Conservation (phyloP, 1,284 basidiomycete species). For the Irpex sp. region DNA sequence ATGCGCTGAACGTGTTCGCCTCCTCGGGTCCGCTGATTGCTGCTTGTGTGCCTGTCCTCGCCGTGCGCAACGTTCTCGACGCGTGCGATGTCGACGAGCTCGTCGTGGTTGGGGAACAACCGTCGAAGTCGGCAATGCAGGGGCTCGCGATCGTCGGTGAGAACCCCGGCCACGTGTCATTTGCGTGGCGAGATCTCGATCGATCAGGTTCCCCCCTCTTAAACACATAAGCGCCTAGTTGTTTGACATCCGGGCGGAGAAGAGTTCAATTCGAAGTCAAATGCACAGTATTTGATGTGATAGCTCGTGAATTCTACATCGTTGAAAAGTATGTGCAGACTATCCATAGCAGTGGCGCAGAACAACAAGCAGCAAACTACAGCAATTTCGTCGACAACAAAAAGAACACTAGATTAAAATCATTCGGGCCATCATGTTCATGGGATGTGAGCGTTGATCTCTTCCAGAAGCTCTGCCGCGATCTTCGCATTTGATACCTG, state of each 20-base stretch:
- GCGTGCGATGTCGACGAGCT: too few relatives aligned
- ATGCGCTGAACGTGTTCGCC: not conserved
- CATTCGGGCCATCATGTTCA: conserved; percentile 8
- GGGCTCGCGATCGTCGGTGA: not conserved
- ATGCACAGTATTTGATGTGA: not conserved
- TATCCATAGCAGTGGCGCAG: not conserved
- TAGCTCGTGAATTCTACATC: not conserved
- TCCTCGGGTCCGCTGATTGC: too few relatives aligned
- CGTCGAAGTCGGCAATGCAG: not conserved
- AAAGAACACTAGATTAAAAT: not conserved
- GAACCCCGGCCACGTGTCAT: not conserved
- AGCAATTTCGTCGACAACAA: conserved; percentile 8
- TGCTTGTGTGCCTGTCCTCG: too few relatives aligned
- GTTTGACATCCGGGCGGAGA: too few relatives aligned
- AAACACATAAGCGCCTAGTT: not conserved
- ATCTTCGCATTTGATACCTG: conserved; percentile 33
- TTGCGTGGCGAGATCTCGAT: not conserved
- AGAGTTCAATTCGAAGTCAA: not conserved
- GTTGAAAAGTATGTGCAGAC: not conserved
- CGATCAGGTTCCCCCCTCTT: not conserved
- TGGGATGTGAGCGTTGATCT: conserved; percentile 32
- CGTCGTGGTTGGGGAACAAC: not conserved
- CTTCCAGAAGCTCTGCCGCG: conserved; percentile 31
- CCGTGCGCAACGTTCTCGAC: too few relatives aligned
- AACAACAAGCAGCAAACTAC: conserved; percentile 1